These are phyloP conservation scores for Agastache rugosa DNA, from an alignment of 257 asterid genomes.

Conservation along the genomic window DNA sequence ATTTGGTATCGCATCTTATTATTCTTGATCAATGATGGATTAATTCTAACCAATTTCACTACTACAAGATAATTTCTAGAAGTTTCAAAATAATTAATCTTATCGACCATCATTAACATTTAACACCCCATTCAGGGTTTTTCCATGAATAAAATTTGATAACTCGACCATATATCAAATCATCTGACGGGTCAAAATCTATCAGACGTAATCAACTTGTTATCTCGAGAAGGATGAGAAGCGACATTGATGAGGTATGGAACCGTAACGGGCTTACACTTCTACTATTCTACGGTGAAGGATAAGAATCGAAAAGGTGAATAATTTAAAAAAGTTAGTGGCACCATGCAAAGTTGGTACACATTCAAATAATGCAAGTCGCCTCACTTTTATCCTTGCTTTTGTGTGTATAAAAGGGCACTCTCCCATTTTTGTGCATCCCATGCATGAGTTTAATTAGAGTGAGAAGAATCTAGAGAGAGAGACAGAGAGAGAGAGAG, in stretches of 20 bases:
- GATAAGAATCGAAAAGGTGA: slow-evolving; percentile 54
- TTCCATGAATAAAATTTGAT: no score
- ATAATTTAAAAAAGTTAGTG: slow-evolving; percentile 43
- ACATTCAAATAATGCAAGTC: slow-evolving; percentile 38
- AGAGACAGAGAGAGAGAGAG: neutral
- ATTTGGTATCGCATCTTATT: no score
- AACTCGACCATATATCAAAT: no score
- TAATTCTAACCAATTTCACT: neutral
- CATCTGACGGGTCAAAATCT: neutral
- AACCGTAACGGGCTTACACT: slow-evolving; percentile 15
- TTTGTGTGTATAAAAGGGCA: slow-evolving; percentile 47
- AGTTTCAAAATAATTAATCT: no score
- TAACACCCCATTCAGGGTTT: no score
- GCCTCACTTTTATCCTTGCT: slow-evolving; percentile 19
- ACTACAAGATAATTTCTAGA: no score
- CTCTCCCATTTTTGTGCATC: slow-evolving; percentile 30
- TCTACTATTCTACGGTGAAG: slow-evolving; percentile 26
- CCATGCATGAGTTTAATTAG: slow-evolving; percentile 17
- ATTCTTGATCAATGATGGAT: no score
- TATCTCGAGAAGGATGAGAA: neutral
- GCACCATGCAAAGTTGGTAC: slow-evolving; percentile 52
- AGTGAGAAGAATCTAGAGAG: neutral
- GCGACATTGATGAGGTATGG: slow-evolving; percentile 20
- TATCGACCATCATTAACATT: no score
- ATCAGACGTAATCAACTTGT: neutral